Evolutionary conservation across 768 basidiomycete genomes (phyloP).

Genomic region (Dentipellis sp.): DNA sequence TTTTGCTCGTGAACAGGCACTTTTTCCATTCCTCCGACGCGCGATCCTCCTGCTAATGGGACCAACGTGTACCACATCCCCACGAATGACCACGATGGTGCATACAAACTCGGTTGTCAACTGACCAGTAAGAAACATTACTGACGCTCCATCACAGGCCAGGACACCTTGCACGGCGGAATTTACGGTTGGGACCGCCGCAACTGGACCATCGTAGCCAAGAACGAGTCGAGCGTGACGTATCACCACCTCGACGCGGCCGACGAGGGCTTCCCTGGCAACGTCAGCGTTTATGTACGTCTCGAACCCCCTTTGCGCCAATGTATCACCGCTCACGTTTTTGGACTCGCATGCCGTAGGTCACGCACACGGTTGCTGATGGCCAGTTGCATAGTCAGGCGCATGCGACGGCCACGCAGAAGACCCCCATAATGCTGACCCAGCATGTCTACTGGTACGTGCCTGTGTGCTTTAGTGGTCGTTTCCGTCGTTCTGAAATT

Average conservation of each 20-base stretch:
- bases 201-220: constrained; percentile 41
- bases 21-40: constrained; percentile 45
- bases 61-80: constrained; percentile 42
- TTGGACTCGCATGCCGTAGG: constrained; percentile 20
- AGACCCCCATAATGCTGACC: constrained; percentile 50
- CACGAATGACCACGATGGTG: constrained; percentile 40
- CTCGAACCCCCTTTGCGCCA: background rate
- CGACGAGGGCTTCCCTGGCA: constrained; percentile 48
- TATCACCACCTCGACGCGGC: constrained; percentile 43
- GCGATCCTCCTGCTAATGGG: constrained; percentile 31
- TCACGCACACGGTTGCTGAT: constrained; percentile 38
- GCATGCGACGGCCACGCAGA: constrained; percentile 36
- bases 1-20: constrained; percentile 26
- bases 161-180: constrained; percentile 49
- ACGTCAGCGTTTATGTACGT: constrained; percentile 32
- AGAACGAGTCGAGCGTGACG: constrained; percentile 37
- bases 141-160: constrained; percentile 6
- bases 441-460: constrained; percentile 44
- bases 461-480: background rate
- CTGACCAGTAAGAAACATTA: background rate
- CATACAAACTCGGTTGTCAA: background rate
- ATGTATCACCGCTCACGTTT: too few relatives aligned
- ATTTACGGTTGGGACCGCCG: constrained; percentile 47
- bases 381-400: constrained; percentile 34
- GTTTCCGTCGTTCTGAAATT: background rate